Percentiles rank a stretch among this genome's conserved stretches.
These are phyloP conservation scores for Kwoniella sp. DNA, from an alignment of 768 basidiomycete genomes.

Conservation along the genomic window DNA sequence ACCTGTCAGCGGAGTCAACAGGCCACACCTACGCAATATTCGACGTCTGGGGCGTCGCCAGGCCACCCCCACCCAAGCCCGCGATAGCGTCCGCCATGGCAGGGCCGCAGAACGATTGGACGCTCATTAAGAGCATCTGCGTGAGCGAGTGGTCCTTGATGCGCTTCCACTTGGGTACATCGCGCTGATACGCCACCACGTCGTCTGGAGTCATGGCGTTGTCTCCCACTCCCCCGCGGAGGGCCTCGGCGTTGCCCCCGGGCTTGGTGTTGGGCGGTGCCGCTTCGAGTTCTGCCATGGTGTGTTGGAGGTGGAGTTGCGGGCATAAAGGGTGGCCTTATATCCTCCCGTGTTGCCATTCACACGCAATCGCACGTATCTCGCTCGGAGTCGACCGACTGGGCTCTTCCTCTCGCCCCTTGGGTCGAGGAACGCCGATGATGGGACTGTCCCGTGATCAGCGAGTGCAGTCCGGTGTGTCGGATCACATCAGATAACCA, in stretches of 20 bases:
- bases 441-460: no score
- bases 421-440: no score
- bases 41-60: constrained; percentile 20
- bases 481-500: no score
- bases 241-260: constrained; percentile 16
- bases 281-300: constrained; percentile 15
- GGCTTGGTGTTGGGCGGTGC: constrained; percentile 24
- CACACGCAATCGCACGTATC: no score
- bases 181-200: constrained; percentile 6
- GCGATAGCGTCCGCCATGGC: constrained; percentile 14
- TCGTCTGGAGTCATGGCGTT: background rate
- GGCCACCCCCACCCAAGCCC: constrained; percentile 16
- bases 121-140: constrained; percentile 22
- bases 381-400: no score
- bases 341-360: no score
- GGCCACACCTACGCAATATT: constrained; percentile 18
- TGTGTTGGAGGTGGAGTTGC: no score
- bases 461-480: no score
- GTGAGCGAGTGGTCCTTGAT: constrained; percentile 20
- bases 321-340: no score
- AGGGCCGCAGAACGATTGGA: constrained; percentile 15
- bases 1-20: no score
- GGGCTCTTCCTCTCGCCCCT: no score
- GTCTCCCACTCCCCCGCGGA: background rate
- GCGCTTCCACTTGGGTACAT: constrained; percentile 17